These are phyloP conservation scores for Sugiyamaella xylanicola DNA, from an alignment of 1,139 yeast genomes.

Conservation along the genomic window DNA sequence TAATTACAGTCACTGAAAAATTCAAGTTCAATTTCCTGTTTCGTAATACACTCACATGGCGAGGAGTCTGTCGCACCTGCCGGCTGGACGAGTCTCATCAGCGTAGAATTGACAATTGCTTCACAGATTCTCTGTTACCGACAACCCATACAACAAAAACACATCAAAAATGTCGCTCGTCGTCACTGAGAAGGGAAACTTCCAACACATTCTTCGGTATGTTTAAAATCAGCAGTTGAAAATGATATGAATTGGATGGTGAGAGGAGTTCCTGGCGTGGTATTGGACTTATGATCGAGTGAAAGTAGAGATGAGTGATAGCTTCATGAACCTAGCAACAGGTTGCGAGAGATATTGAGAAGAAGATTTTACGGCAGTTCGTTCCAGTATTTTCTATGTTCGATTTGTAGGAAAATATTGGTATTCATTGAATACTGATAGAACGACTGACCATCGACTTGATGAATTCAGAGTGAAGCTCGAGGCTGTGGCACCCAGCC, in stretches of 20 bases:
- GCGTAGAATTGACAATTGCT: neutral
- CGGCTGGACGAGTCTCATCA: neutral
- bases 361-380: too few species aligned
- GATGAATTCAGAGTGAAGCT: too few species aligned
- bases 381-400: too few species aligned
- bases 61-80: neutral
- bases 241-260: neutral
- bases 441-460: too few species aligned
- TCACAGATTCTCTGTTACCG: constrained; percentile 14
- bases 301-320: too few species aligned
- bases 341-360: too few species aligned
- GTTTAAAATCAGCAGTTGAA: constrained; percentile 42
- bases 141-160: constrained; percentile 8
- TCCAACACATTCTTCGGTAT: constrained; percentile 99
- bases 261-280: too few species aligned
- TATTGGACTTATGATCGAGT: neutral
- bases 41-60: neutral
- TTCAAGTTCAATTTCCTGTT: neutral
- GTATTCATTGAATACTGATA: too few species aligned
- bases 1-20: constrained; percentile 5
- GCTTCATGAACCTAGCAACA: too few species aligned
- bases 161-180: constrained; percentile 79
- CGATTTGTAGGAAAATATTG: too few species aligned
- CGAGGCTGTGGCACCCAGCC: too few species aligned
- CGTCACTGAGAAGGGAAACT: constrained; percentile 98